Percentiles rank a stretch among this genome's conserved stretches.
These are phyloP conservation scores for Geoglossum cookeanum DNA, from an alignment of 2,329 filamentous ascomycete species.

Conservation along the genomic window DNA sequence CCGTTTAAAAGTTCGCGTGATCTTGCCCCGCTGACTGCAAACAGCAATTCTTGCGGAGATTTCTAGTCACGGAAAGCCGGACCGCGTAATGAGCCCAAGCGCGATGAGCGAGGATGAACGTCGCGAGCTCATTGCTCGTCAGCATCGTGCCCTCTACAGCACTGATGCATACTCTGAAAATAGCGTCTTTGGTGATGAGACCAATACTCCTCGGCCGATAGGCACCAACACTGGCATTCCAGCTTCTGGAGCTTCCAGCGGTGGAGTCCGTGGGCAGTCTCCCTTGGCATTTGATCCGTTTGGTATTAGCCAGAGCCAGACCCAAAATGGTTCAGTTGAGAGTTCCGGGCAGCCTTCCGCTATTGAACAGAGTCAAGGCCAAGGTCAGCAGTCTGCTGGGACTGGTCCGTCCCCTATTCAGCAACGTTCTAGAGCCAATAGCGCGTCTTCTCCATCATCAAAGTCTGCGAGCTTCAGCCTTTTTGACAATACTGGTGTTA, in stretches of 20 bases:
- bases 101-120: slow-evolving; percentile 90
- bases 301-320: slow-evolving; percentile 29
- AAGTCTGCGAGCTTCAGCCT: slow-evolving; percentile 33
- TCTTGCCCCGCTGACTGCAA: slow-evolving; percentile 9
- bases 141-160: slow-evolving; percentile 86
- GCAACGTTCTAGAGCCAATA: slow-evolving; percentile 55
- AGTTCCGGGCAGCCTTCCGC: slow-evolving; percentile 23
- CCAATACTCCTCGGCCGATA: slow-evolving; percentile 40
- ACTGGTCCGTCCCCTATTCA: slow-evolving; percentile 25
- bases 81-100: slow-evolving; percentile 67
- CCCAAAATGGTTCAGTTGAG: slow-evolving; percentile 29
- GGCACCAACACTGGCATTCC: slow-evolving; percentile 43
- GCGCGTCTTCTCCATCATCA: slow-evolving; percentile 65
- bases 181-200: slow-evolving; percentile 48
- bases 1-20: slow-evolving; percentile 15
- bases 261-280: slow-evolving; percentile 54
- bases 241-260: slow-evolving; percentile 24
- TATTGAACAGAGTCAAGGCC: slow-evolving; percentile 20
- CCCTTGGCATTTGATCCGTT: slow-evolving; percentile 63
- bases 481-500: slow-evolving; percentile 21
- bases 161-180: slow-evolving; percentile 50
- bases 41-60: slow-evolving; percentile 48
- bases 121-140: slow-evolving; percentile 85
- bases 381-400: slow-evolving; percentile 7
- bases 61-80: slow-evolving; percentile 52